A percentile compares a stretch with the other conserved stretches of the same genome.
phyloP scores from a whole-genome alignment of 305 asterid species.

The Coffea humblotiana region DNA sequence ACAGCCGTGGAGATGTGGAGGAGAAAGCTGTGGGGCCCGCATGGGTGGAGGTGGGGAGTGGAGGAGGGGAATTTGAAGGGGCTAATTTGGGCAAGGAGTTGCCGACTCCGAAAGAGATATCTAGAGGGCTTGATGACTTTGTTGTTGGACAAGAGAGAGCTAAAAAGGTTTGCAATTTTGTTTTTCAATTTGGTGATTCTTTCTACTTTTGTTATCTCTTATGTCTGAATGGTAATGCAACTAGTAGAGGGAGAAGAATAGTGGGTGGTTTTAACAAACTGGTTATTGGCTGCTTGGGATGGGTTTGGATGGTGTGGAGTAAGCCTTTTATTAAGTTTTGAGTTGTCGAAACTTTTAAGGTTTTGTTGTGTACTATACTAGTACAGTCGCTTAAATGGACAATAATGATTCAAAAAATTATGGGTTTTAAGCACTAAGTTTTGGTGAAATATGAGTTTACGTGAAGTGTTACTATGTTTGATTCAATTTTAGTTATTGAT shows the following conservation, averaged over 20 bases:
- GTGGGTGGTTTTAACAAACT: background rate
- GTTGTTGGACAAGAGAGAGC: conserved; percentile 86
- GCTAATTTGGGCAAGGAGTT: conserved; percentile 44
- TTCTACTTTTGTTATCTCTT: background rate
- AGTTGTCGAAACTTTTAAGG: background rate
- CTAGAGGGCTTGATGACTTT: conserved; percentile 68
- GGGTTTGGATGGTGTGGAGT: background rate
- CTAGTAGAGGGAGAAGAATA: background rate
- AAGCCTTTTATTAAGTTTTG: background rate
- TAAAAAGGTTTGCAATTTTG: conserved; percentile 56
- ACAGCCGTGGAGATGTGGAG: conserved; percentile 28
- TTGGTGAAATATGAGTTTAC: background rate
- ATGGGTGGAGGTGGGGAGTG: conserved; percentile 11
- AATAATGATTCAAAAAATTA: background rate
- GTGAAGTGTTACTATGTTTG: background rate
- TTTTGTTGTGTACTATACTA: background rate
- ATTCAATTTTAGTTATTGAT: background rate
- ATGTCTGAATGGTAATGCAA: background rate
- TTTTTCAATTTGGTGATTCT: background rate
- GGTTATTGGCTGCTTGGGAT: background rate
- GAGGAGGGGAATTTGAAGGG: conserved; percentile 33
- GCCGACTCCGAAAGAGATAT: conserved; percentile 84
- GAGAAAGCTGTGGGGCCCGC: conserved; percentile 7
- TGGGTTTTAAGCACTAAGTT: background rate
- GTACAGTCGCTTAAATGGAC: background rate